phyloP scores from a whole-genome alignment of 495 filamentous ascomycete species.

The Aspergillus taichungensis region DNA sequence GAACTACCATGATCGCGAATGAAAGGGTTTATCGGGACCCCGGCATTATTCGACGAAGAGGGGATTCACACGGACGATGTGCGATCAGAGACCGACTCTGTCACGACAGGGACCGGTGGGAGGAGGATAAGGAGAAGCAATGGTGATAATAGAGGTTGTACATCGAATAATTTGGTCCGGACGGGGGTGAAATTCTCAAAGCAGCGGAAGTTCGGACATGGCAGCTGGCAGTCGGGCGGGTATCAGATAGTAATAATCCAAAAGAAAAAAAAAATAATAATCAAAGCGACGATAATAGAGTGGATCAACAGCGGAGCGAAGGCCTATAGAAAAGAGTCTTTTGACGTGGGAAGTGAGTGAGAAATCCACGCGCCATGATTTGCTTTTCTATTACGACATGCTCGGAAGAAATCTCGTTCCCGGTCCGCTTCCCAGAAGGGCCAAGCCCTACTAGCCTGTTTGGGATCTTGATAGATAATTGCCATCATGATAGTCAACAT shows the following conservation, averaged over 20 bases:
- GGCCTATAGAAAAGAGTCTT: slow-evolving; percentile 4
- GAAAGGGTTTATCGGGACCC: slow-evolving; percentile 27
- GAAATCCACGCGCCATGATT: slow-evolving; percentile 35
- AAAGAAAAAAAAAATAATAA: not conserved
- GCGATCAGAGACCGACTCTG: slow-evolving; percentile 12
- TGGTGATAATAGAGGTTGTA: not conserved
- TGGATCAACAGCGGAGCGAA: not conserved
- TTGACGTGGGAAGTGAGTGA: no score
- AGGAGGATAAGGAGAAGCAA: not conserved
- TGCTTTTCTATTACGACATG: slow-evolving; percentile 17
- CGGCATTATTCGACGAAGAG: slow-evolving; percentile 30
- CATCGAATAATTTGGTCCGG: no score
- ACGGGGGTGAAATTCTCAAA: no score
- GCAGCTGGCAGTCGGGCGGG: no score
- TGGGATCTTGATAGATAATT: slow-evolving; percentile 7
- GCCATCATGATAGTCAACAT: no score
- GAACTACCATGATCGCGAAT: slow-evolving; percentile 35
- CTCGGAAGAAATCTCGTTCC: slow-evolving; percentile 21
- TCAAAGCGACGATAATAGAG: slow-evolving; percentile 1
- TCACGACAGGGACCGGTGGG: slow-evolving; percentile 9
- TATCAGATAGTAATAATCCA: no score
- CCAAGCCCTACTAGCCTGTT: slow-evolving; percentile 31
- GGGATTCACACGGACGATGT: slow-evolving; percentile 12
- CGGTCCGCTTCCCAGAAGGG: slow-evolving; percentile 24
- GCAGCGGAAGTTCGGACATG: no score